Evolutionary conservation across 495 filamentous ascomycete species (phyloP).

Genomic region (Aspergillus asperescens): DNA sequence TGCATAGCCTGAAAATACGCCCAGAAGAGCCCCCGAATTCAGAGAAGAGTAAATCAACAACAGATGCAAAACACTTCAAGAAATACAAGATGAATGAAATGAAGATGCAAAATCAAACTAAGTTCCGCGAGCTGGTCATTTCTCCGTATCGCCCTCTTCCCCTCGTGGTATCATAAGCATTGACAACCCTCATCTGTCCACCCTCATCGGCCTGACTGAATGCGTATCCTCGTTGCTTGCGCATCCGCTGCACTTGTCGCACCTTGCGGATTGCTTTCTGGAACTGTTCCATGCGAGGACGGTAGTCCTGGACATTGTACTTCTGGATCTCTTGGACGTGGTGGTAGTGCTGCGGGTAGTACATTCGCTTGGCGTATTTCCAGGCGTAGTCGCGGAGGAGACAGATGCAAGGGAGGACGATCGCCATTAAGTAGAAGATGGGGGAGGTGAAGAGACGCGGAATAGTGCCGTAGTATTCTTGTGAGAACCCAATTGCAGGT

Average conservation of each 20-base stretch:
- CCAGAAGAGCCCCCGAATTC: background rate
- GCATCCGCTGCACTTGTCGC: constrained; percentile 97
- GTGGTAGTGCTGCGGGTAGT: constrained; percentile 91
- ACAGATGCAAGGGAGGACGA: constrained; percentile 76
- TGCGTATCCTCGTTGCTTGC: constrained; percentile 96
- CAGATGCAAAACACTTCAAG: constrained; percentile 9
- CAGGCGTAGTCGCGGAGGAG: constrained; percentile 80
- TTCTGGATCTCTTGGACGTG: constrained; percentile 99
- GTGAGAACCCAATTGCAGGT: constrained; percentile 75
- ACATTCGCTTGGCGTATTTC: constrained; percentile 92
- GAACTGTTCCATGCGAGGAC: constrained; percentile 99
- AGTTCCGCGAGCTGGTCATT: constrained; percentile 71
- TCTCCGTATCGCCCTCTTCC: constrained; percentile 91
- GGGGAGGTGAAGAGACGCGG: constrained; percentile 74
- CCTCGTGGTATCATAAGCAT: constrained; percentile 95
- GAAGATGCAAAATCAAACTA: constrained; percentile 23
- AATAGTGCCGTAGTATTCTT: constrained; percentile 80
- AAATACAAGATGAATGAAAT: constrained; percentile 15
- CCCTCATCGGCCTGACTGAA: constrained; percentile 97
- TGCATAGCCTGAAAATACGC: background rate
- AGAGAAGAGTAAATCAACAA: background rate
- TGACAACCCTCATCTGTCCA: constrained; percentile 71
- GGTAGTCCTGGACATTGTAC: constrained; percentile 99
- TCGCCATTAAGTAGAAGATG: constrained; percentile 81
- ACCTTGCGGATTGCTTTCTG: constrained; percentile 99